Base-by-base conservation (phyloP, 352 stramenopile species). In the Globisporangium spiculum region DNA sequence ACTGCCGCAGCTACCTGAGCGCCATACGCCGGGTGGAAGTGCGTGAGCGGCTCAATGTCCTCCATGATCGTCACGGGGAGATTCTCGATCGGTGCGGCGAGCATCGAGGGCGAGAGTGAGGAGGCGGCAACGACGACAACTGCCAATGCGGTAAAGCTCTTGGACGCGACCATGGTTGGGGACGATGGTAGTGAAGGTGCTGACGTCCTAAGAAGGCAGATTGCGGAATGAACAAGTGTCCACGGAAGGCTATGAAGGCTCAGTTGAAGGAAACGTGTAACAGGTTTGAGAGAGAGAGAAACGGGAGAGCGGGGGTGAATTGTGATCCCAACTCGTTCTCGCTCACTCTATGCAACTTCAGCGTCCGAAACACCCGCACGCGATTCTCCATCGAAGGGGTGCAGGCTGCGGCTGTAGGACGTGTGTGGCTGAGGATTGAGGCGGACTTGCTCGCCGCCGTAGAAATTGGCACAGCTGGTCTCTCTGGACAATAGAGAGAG, bases 21-120 rank as follows among this genome's bases (percentile, higher is more conserved):
- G 36, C 63, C 63, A 38, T 22, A 52, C 6, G 54, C 63, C 55
- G 63, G 63, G 55, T 63, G 41, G 34, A 16, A 34, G 8, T 56
- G 54, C 38, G 60, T 56, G 38, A 68, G 52, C 12, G 61, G 71
- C 36, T 32, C 22, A 3, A 27, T 44, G 34, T 67, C 66, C 26
- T 68, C 58, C 12, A 41, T 30, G 50, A 56, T 14, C 8, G 63
- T 55, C 16, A 63, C 36, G 8, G 63, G 63, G 18, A 63, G 60
- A 16, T 30, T 24, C 8, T 63, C 53, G 20, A 68, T 18, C 24
- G 52, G 30, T 4, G 54, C 34, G 10, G 36, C 63, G 26, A 22
- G 48, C 46, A 48, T 48, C 22, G 27, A 44, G 18, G 27, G 12
- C 30, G 30, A 34, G 30, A 34, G 30, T 34, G 30, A 34, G 54